phyloP scores from a whole-genome alignment of 148 eudicot genomes.

The Rhododendron williamsianum region DNA sequence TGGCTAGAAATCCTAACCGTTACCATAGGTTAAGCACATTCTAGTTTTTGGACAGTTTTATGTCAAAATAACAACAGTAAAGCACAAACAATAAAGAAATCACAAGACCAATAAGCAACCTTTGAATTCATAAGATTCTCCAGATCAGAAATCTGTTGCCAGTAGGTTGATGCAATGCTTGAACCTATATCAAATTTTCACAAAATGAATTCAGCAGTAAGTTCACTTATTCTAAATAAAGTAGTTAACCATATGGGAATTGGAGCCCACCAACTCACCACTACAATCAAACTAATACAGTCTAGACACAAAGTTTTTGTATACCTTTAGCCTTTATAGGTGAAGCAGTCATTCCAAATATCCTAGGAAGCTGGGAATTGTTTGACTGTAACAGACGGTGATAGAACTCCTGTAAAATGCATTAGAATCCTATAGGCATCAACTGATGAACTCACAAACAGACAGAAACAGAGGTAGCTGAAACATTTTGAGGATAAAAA shows the following conservation, averaged over 20 bases:
- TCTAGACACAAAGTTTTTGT: background rate
- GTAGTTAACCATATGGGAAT: background rate
- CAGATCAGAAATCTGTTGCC: constrained; percentile 60
- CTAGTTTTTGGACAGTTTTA: background rate
- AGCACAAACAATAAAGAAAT: background rate
- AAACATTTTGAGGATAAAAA: background rate
- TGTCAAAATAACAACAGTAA: background rate
- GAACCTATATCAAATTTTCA: constrained; percentile 37
- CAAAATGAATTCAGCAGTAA: background rate
- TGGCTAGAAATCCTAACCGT: background rate
- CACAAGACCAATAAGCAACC: constrained; percentile 28
- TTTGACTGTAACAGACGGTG: constrained; percentile 34
- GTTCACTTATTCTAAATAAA: background rate
- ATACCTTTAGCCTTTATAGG: constrained; percentile 77
- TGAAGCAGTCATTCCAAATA: constrained; percentile 96
- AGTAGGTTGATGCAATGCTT: constrained; percentile 24
- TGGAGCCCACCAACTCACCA: background rate
- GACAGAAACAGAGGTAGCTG: background rate
- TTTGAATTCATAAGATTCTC: constrained; percentile 81
- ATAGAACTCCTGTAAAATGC: constrained; percentile 64
- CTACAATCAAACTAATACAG: background rate
- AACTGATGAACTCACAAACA: background rate
- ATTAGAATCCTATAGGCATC: background rate
- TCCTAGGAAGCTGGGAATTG: constrained; percentile 58
- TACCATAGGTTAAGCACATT: background rate